A percentile compares a stretch with the other conserved stretches of the same genome.
phyloP scores from a whole-genome alignment of 108 stramenopile species.

The Pseudonitzschia delicatissima region DNA sequence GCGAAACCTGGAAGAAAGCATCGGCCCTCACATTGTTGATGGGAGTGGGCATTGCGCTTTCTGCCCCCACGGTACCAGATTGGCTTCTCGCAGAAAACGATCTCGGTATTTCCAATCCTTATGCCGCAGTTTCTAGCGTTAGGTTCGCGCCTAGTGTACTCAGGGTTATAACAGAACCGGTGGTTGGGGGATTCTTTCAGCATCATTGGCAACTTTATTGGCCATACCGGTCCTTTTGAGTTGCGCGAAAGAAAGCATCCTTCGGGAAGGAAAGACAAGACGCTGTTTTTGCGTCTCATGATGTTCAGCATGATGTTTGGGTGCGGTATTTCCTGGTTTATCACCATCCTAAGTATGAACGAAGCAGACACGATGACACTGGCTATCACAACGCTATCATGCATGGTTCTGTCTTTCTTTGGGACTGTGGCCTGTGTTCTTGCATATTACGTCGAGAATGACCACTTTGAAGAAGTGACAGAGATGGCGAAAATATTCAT shows the following conservation, averaged over 20 bases:
- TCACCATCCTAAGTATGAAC: conserved; percentile 70
- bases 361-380: conserved; percentile 59
- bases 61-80: conserved; percentile 62
- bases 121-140: conserved; percentile 49
- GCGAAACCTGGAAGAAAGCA: conserved; percentile 62
- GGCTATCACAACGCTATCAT: conserved; percentile 49
- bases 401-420: conserved; percentile 68
- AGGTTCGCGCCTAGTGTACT: conserved; percentile 15
- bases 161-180: conserved; percentile 47
- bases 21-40: conserved; percentile 60
- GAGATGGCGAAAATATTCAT: conserved; percentile 64
- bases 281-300: conserved; percentile 68
- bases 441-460: conserved; percentile 65
- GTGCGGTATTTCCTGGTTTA: conserved; percentile 78
- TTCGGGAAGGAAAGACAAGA: conserved; percentile 61
- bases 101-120: conserved; percentile 41
- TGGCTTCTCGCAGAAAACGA: conserved; percentile 22
- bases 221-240: conserved; percentile 79
- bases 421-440: conserved; percentile 72
- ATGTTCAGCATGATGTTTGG: conserved; percentile 78
- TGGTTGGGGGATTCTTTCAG: conserved; percentile 74
- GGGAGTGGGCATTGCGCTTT: conserved; percentile 58
- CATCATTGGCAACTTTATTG: conserved; percentile 66
- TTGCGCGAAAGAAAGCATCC: conserved; percentile 56
- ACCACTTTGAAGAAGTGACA: conserved; percentile 64